Conservation (phyloP, 768 basidiomycete genomes). For the Phanerochaete carnosa region DNA sequence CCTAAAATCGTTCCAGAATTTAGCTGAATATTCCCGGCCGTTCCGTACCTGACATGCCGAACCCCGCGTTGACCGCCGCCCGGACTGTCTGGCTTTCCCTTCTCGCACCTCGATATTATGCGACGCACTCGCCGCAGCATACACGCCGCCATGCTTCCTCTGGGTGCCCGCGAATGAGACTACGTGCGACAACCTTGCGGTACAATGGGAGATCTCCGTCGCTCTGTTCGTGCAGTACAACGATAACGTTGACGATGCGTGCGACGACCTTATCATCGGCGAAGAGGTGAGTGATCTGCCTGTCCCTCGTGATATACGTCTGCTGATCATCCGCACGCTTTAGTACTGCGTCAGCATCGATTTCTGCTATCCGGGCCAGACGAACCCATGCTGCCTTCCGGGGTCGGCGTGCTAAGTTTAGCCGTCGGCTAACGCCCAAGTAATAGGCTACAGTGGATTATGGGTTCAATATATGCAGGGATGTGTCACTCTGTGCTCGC, state of each 20-base stretch:
- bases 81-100: too few species aligned
- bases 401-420: too few species aligned
- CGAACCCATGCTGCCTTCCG: too few species aligned
- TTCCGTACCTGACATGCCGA: neutral
- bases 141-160: neutral
- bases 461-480: too few species aligned
- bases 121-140: neutral
- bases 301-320: neutral
- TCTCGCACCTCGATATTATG: too few species aligned
- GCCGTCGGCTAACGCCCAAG: too few species aligned
- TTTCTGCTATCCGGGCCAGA: neutral
- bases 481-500: too few species aligned
- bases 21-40: neutral
- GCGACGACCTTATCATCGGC: neutral
- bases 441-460: too few species aligned
- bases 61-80: too few species aligned
- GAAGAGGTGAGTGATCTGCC: neutral
- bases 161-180: neutral
- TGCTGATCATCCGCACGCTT: neutral
- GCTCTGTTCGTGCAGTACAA: neutral
- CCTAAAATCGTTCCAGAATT: neutral
- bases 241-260: conserved; percentile 2
- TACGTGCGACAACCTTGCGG: neutral
- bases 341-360: neutral
- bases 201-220: neutral